Conservation (phyloP, 768 basidiomycete genomes). For the Pisolithus sp. region DNA sequence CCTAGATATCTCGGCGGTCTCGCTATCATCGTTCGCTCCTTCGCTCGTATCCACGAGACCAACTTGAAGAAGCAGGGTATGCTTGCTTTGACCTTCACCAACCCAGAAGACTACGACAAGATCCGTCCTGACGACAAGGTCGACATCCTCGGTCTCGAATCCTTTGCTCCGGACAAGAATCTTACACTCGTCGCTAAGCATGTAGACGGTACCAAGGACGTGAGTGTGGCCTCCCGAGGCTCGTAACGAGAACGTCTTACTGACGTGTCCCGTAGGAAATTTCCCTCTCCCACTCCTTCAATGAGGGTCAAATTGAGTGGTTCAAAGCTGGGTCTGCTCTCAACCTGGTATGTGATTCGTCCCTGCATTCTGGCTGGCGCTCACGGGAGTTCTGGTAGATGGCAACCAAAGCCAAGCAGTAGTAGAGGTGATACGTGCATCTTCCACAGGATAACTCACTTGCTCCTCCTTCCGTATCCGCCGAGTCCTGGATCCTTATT, state of each 20-base stretch:
- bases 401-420: constrained; percentile 57
- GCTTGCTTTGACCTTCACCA: constrained; percentile 90
- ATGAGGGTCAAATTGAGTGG: constrained; percentile 96
- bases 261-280: constrained; percentile 45
- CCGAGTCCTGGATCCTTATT: not conserved
- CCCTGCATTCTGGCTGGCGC: not conserved
- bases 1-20: constrained; percentile 92
- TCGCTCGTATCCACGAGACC: constrained; percentile 97
- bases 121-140: constrained; percentile 82
- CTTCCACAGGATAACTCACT: not conserved
- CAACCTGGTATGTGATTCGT: constrained; percentile 57
- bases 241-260: not conserved
- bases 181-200: constrained; percentile 80
- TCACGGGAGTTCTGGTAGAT: constrained; percentile 37
- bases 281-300: constrained; percentile 86
- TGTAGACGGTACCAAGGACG: constrained; percentile 68
- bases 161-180: constrained; percentile 89
- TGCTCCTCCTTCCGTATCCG: not conserved
- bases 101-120: constrained; percentile 94
- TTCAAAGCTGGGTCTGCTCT: constrained; percentile 97
- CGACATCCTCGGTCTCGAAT: constrained; percentile 82
- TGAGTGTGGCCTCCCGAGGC: constrained; percentile 22
- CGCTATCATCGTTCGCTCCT: constrained; percentile 93
- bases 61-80: constrained; percentile 99
- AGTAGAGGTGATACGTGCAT: constrained; percentile 5